Evolutionary conservation across 208 protist genomes (phyloP), one percentile per base, ranked within the genome.

Genomic region (Leishmania arabica): DNA sequence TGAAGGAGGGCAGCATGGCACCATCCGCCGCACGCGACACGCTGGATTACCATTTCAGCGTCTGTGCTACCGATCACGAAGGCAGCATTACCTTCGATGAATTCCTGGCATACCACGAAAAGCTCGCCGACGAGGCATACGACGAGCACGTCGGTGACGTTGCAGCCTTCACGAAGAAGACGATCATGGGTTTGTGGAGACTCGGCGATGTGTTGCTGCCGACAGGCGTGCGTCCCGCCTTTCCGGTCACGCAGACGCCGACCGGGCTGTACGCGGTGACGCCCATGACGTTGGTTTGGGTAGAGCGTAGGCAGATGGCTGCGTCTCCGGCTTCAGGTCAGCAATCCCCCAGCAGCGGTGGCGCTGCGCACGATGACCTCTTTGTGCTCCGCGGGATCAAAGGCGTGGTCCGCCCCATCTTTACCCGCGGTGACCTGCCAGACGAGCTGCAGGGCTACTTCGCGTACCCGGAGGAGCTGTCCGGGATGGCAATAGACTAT

Each of bases 281-380:
- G 68, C 79, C 71, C 60, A 97, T 97, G 94, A 91, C 91, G 71
- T 87, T 97, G 68, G 81, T 95, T 53, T 97, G 94, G 93, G 74
- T 84, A 5, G 89, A 90, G 21, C 72, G 75, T 27, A 64, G 81
- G 15, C 37, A 37, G 37, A 31, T 47, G 27, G 49, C 27, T 34
- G 71, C 47, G 66, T 47, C 64, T 49, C 24, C 62, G 47, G 19
- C 40, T 9, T 45, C 54, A 11, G 62, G 45, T 31, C 56, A 79
- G n/a, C 45, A 54, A 40, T 47, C 72, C 31, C 13, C 51, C 51
- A 62, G 72, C 51, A 58, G 31, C 51, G 72, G 34, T 21, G 74
- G 51, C 24, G 58, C 37, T 11, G 71, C n/a, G 15, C 62, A 73
- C 65, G 5, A 77, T 3, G 80, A 77, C 1, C n/a, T 54, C 15